A percentile compares a stretch with the other conserved stretches of the same genome.
phyloP scores from a whole-genome alignment of 345 rosid species.

The Alliaria petiolata region DNA sequence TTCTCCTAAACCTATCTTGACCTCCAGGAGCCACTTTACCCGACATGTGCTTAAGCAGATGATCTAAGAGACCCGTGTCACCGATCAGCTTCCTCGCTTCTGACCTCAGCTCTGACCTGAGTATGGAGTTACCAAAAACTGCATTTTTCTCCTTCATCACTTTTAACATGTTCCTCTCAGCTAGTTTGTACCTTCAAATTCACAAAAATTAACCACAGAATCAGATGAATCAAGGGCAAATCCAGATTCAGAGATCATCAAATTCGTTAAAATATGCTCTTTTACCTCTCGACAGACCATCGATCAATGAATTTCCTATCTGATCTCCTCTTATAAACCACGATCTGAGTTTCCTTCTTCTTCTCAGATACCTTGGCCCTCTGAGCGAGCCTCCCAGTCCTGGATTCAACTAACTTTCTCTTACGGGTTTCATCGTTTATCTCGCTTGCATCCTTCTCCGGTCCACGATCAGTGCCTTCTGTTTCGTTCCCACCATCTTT shows the following conservation, averaged over 20 bases:
- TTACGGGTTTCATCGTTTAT: neutral
- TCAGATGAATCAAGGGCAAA: neutral
- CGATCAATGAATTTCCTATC: conserved; percentile 46
- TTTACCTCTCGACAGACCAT: conserved; percentile 81
- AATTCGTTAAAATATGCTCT: neutral
- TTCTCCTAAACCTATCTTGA: conserved; percentile 73
- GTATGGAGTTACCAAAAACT: conserved; percentile 58
- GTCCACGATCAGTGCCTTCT: neutral
- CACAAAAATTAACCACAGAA: neutral
- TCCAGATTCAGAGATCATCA: neutral
- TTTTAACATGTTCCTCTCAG: conserved; percentile 81
- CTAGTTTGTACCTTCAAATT: conserved; percentile 64
- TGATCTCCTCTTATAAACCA: conserved; percentile 39
- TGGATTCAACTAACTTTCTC: conserved; percentile 25
- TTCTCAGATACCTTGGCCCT: conserved; percentile 32
- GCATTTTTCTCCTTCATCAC: conserved; percentile 81
- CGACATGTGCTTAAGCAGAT: conserved; percentile 94
- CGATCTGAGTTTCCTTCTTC: conserved; percentile 36
- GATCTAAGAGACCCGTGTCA: conserved; percentile 92
- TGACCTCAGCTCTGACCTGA: conserved; percentile 67
- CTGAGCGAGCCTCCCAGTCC: conserved; percentile 16
- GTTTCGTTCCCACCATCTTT: conserved; percentile 21
- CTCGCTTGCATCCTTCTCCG: neutral
- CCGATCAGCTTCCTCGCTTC: conserved; percentile 91
- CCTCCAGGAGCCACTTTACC: conserved; percentile 95